Base-by-base conservation (phyloP, 192 early-diverging fungal species). In the Linnemannia zychae region DNA sequence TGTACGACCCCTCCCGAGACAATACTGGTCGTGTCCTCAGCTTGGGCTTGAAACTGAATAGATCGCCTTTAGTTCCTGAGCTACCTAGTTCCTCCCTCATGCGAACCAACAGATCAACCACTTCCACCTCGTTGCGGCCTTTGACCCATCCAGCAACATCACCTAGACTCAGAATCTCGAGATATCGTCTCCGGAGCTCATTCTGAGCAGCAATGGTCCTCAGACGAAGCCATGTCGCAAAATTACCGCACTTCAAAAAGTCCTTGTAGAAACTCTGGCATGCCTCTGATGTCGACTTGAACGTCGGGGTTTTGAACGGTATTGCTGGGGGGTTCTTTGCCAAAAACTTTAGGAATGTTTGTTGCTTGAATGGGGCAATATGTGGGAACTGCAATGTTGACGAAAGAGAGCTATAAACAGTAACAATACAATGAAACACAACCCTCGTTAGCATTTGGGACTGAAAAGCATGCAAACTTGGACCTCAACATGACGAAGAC, bases 211-310 rank as follows among this genome's bases (percentile, higher is more conserved):
- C 93, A 47, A 89, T 90, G 7, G 95, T 97, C 12, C 95, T 91
- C 49, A 93, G 89, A 17, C 95, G 95, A 34, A 99, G 91, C 98
- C 98, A 99, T 2, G 96, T 94, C 7, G 97, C 97, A 92, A 99
- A 99, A 79, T 98, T 99, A 65, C 96, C 94, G 65, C 96, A 97
- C 86, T 95, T 95, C 53, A 99, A 88, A 85, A 99, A 99, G 69
- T 93, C 93, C 44, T 87, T 79, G 88, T 99, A 99, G 69, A 99
- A 93, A 77, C 96, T 95, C 57, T 92, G 89, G 66, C 94, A 87
- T 44, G 95, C 84, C 65, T 93, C 90, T 33, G 88, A 88, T 18
- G 88, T 81, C 81, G 90, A 88, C 48, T 85, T 79, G 71, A 85
- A 85, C 81, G 90, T 74, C 57, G 87, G 74, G 22, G 87, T 77